Percentiles rank a stretch among this genome's conserved stretches.
phyloP scores from a whole-genome alignment of 129 eudicot species.

The Escallonia rubra region DNA sequence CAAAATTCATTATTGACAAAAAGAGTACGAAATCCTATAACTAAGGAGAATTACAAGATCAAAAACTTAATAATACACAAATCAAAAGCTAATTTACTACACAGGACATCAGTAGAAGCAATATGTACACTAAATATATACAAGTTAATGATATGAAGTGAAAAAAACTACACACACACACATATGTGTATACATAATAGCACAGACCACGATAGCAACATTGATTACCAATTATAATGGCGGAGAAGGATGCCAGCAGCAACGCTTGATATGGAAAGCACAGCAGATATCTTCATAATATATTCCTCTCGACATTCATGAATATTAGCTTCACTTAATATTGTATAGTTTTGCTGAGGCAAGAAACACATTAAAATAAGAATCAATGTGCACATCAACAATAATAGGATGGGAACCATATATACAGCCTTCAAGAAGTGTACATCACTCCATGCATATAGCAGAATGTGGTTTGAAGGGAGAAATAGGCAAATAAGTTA shows the following conservation, averaged over 20 bases:
- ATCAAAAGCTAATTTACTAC: background rate
- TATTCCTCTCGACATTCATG: slow-evolving; percentile 64
- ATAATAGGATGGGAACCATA: background rate
- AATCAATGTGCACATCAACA: background rate
- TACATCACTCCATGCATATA: background rate
- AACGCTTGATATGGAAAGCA: slow-evolving; percentile 68
- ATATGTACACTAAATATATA: background rate
- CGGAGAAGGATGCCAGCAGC: slow-evolving; percentile 87
- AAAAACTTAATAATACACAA: background rate
- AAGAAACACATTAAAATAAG: slow-evolving; percentile 7
- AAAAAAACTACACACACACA: no score
- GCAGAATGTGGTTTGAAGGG: background rate
- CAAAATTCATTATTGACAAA: background rate
- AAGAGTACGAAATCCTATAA: background rate
- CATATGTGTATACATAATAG: background rate
- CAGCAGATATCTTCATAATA: slow-evolving; percentile 61
- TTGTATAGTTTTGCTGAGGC: slow-evolving; percentile 60
- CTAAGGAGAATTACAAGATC: background rate
- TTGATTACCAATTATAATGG: slow-evolving; percentile 72
- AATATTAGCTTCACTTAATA: slow-evolving; percentile 76
- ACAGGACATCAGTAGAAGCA: background rate
- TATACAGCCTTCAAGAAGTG: background rate
- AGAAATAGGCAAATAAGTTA: background rate
- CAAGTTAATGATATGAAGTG: no score
- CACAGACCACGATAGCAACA: slow-evolving; percentile 1